Conservation (phyloP, 2,329 filamentous ascomycete genomes). For the Geoglossum cookeanum region DNA sequence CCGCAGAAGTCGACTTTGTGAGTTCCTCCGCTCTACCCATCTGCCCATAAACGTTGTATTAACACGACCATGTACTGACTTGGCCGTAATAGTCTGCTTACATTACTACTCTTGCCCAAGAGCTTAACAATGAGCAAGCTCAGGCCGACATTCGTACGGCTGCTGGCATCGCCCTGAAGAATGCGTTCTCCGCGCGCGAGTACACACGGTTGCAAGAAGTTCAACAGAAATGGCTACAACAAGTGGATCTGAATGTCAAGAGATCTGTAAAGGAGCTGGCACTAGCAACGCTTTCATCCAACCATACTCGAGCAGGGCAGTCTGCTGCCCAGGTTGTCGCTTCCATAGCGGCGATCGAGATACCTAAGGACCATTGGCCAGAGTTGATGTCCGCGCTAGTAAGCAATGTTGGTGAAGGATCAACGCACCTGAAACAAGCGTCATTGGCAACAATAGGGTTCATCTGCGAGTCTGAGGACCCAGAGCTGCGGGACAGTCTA, state of each 20-base stretch:
- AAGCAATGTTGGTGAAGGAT: slow-evolving; percentile 76
- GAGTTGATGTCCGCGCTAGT: slow-evolving; percentile 81
- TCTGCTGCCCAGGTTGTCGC: slow-evolving; percentile 90
- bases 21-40: slow-evolving; percentile 18
- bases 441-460: slow-evolving; percentile 95
- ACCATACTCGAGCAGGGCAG: slow-evolving; percentile 64
- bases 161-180: slow-evolving; percentile 92
- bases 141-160: slow-evolving; percentile 75
- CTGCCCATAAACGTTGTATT: slow-evolving; percentile 7
- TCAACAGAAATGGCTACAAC: slow-evolving; percentile 80
- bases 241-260: slow-evolving; percentile 68
- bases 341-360: slow-evolving; percentile 83
- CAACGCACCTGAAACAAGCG: slow-evolving; percentile 77
- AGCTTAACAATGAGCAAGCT: slow-evolving; percentile 79
- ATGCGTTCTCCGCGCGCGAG: slow-evolving; percentile 92
- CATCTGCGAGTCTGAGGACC: slow-evolving; percentile 89
- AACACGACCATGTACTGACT: slow-evolving; percentile 8
- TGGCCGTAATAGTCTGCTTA: slow-evolving; percentile 54
- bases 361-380: slow-evolving; percentile 82
- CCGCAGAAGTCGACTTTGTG: slow-evolving; percentile 92
- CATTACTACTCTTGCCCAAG: slow-evolving; percentile 76
- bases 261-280: slow-evolving; percentile 72
- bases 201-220: slow-evolving; percentile 70
- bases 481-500: slow-evolving; percentile 63
- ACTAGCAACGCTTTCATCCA: slow-evolving; percentile 68